Base-by-base conservation (phyloP, 1,139 yeast species). In the Petasospora fabianii region DNA sequence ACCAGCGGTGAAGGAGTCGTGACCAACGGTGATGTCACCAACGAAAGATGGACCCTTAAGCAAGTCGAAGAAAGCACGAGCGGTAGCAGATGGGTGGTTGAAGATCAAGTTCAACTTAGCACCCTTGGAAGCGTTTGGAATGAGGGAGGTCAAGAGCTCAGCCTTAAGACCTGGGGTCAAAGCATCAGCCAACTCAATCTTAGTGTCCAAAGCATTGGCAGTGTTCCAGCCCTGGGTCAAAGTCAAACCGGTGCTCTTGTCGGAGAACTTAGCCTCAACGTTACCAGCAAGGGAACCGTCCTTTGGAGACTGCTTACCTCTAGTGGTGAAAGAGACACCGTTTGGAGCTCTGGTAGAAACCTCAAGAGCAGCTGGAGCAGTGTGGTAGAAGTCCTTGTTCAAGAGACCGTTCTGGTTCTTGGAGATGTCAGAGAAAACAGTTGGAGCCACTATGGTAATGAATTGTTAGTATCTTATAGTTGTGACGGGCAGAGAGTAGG, bases 151-250 rank as follows among this genome's bases (percentile, higher is more conserved):
- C 64, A 84, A 80, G 62, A 92, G 74, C 69, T 90, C 97, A 55
- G 95, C 84, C 75, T 88, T 90, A 60, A 92, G 78, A 58, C 97
- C 97, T 57, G 96, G 96, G 51, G 96, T 84, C 69, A 90, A 78
- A 58, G 88, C 84, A 68, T 90, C 95, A 50, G 83, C 77, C 61
- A 92, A 76, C 74, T 90, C 97, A 58, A 92, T 77, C 78, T 87
- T 90, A 71, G 97, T 86, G 75, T 80, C 84, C 64, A 92, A 74
- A 53, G 84, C 77, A 68, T 92, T 92, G 66, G 95, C 84, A 57
- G 95, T 86, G 73, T 88, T 83, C 97, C 97, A 90, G 61, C 96
- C 96, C 74, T 92, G 97, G 56, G 96, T 87, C 62, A 92, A 73
- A 54, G 97, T 81, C 62, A 92, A 75, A 51, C 97, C 97, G 51